Evolutionary conservation across 768 basidiomycete genomes (phyloP).

Genomic region (Auricularia heimuer): DNA sequence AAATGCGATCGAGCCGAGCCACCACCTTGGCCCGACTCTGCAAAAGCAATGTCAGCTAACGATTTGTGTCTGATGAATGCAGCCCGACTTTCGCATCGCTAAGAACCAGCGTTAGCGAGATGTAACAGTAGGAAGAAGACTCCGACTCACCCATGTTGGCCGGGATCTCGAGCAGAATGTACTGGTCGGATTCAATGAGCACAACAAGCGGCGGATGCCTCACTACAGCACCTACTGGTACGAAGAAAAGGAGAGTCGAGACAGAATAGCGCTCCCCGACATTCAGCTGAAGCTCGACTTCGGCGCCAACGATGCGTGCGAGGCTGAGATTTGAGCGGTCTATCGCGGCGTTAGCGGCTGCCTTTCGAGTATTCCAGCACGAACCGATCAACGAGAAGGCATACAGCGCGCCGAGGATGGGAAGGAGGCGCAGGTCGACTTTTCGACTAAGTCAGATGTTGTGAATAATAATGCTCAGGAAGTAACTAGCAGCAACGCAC

Average conservation of each 20-base stretch:
- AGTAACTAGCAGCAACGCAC: background rate
- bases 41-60: background rate
- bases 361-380: background rate
- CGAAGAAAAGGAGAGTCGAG: background rate
- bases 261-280: background rate
- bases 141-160: background rate
- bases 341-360: background rate
- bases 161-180: background rate
- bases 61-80: background rate
- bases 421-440: conserved; percentile 3
- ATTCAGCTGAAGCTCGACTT: background rate
- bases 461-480: background rate
- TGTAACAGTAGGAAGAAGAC: background rate
- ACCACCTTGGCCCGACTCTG: background rate
- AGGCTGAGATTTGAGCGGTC: background rate
- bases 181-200: background rate
- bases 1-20: background rate
- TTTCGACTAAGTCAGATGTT: background rate
- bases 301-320: background rate
- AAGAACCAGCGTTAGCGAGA: no score
- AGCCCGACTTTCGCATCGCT: background rate
- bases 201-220: background rate
- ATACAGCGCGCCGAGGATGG: conserved; percentile 8
- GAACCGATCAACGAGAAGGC: conserved; percentile 10
- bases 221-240: background rate